Percentiles rank a stretch among this genome's conserved stretches.
phyloP scores from a whole-genome alignment of 2,329 filamentous ascomycete species.

The Aspergillus sp. region DNA sequence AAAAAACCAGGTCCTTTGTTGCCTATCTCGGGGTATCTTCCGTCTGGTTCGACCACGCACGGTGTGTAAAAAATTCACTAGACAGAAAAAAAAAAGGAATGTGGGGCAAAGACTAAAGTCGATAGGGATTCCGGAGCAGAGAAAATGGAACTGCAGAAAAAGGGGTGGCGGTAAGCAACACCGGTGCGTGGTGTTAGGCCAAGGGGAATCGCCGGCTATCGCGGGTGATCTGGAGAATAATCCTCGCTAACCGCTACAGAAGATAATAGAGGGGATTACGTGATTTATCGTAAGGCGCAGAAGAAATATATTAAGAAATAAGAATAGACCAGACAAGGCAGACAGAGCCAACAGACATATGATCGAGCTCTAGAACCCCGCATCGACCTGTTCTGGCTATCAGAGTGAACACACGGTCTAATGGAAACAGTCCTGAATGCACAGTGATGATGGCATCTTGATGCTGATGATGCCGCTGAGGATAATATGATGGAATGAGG shows the following conservation, averaged over 20 bases:
- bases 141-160: slow-evolving; percentile 16
- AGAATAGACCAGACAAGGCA: too few species aligned
- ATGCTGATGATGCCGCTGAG: too few species aligned
- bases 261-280: too few species aligned
- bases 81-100: slow-evolving; percentile 6
- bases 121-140: slow-evolving; percentile 15
- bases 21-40: slow-evolving; percentile 9
- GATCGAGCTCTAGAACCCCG: too few species aligned
- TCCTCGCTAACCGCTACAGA: not conserved
- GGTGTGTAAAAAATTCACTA: not conserved
- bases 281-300: too few species aligned
- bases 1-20: not conserved
- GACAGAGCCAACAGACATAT: too few species aligned
- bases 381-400: too few species aligned
- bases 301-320: too few species aligned
- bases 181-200: slow-evolving; percentile 1
- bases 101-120: slow-evolving; percentile 13
- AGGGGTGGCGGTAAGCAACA: slow-evolving; percentile 9
- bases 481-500: too few species aligned
- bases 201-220: slow-evolving; percentile 14
- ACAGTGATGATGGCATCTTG: too few species aligned
- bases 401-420: too few species aligned
- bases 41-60: slow-evolving; percentile 1
- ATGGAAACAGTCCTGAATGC: too few species aligned
- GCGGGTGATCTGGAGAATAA: slow-evolving; percentile 16